Percentiles rank a stretch among this genome's conserved stretches.
Evolutionary conservation across 2,329 filamentous ascomycete genomes (phyloP).

Genomic region (Fusarium sp.): DNA sequence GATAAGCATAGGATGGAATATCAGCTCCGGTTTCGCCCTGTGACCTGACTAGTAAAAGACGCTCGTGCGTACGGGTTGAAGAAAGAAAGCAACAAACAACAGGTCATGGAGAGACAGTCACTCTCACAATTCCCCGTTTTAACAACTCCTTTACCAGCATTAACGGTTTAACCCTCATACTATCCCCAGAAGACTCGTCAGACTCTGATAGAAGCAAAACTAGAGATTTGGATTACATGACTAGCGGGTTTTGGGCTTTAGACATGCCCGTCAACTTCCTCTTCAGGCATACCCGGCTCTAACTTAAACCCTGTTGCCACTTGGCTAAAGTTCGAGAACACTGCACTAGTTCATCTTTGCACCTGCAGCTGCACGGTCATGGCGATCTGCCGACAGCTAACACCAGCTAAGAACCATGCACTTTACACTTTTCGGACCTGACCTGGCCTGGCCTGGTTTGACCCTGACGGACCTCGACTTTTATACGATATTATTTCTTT

Average conservation of each 20-base stretch:
- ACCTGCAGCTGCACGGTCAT: background rate
- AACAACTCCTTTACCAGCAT: constrained; percentile 18
- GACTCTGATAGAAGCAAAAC: constrained; percentile 12
- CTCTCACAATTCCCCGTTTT: constrained; percentile 18
- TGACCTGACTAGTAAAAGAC: constrained; percentile 9
- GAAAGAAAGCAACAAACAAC: background rate
- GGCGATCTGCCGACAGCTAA: constrained; percentile 33
- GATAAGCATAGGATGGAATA: constrained; percentile 14
- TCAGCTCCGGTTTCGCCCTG: constrained; percentile 13
- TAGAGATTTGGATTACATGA: constrained; percentile 28
- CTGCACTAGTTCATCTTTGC: constrained; percentile 21
- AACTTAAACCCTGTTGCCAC: constrained; percentile 32
- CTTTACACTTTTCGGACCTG: background rate
- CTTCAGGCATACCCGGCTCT: constrained; percentile 32
- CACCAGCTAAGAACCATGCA: constrained; percentile 2
- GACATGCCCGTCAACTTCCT: constrained; percentile 35
- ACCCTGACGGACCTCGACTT: background rate
- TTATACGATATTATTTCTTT: constrained; percentile 4
- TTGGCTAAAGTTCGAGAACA: constrained; percentile 28
- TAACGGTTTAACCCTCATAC: constrained; percentile 4
- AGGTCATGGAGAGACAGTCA: constrained; percentile 1
- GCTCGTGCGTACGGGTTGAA: background rate
- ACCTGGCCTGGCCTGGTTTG: too few species aligned
- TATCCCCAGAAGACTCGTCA: constrained; percentile 31
- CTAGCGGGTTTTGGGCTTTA: constrained; percentile 19